Evolutionary conservation across 2,329 filamentous ascomycete genomes (phyloP).

Genomic region (Trichoderma breve): DNA sequence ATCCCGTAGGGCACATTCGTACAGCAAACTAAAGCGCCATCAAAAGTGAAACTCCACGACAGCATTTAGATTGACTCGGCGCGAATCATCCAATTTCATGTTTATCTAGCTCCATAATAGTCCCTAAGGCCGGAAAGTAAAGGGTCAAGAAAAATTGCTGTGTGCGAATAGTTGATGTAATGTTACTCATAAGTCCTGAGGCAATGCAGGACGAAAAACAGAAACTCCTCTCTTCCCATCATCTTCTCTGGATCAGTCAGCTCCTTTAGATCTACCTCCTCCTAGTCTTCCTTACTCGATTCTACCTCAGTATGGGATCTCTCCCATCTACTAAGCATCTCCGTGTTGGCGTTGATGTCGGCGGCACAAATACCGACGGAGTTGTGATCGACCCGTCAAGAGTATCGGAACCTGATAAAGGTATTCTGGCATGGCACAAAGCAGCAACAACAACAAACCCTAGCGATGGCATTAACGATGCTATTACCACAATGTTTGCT

Average conservation of each 20-base stretch:
- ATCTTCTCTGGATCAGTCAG: not conserved
- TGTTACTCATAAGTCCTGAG: not conserved
- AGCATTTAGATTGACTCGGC: not conserved
- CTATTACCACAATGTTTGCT: not conserved
- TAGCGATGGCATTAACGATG: not conserved
- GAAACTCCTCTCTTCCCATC: not conserved
- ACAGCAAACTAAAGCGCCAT: not conserved
- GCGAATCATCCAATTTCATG: fast-evolving
- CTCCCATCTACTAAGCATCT: not conserved
- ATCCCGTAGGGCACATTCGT: not conserved
- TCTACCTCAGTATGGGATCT: not conserved
- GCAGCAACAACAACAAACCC: not conserved
- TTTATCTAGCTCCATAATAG: not conserved
- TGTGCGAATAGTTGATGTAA: not conserved
- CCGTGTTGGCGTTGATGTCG: not conserved
- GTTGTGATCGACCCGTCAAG: not conserved
- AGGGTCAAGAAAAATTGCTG: not conserved
- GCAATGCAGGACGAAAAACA: not conserved
- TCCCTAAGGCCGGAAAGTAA: not conserved
- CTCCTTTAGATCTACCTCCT: not conserved
- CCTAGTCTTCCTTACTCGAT: not conserved
- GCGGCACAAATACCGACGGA: not conserved
- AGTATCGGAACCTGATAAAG: not conserved
- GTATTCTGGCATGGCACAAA: not conserved
- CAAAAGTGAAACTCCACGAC: not conserved